These are phyloP conservation scores for Asterophora lycoperdoides DNA, from an alignment of 768 basidiomycete genomes.

Conservation along the genomic window DNA sequence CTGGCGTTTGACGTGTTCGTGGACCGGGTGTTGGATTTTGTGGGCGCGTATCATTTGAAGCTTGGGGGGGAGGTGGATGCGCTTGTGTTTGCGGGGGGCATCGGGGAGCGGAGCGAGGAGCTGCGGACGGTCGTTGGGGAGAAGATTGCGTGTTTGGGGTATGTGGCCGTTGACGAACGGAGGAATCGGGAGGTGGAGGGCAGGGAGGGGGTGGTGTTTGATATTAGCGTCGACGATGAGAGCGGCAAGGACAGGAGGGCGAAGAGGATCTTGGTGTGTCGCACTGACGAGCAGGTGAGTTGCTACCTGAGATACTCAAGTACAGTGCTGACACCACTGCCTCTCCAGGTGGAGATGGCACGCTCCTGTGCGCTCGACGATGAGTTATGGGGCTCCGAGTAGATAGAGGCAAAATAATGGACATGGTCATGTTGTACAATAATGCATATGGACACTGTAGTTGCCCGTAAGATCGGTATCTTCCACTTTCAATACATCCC, in stretches of 20 bases:
- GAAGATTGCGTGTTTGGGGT: constrained; percentile 59
- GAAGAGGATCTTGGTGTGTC: constrained; percentile 51
- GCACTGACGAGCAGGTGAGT: constrained; percentile 61
- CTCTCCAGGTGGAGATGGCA: constrained; percentile 31
- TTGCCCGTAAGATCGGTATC: not conserved
- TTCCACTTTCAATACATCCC: too few relatives aligned
- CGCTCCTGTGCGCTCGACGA: constrained; percentile 30
- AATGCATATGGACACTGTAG: not conserved
- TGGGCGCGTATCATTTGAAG: constrained; percentile 75
- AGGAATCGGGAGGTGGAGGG: constrained; percentile 43
- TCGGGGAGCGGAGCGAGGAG: constrained; percentile 70
- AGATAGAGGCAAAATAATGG: not conserved
- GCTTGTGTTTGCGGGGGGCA: constrained; percentile 82
- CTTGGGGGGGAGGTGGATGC: constrained; percentile 68
- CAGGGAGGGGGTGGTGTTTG: constrained; percentile 41
- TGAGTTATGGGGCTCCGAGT: constrained; percentile 20
- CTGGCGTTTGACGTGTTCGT: constrained; percentile 78
- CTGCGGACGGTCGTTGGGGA: constrained; percentile 56
- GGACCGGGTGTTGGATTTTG: constrained; percentile 68
- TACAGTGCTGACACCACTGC: too few relatives aligned
- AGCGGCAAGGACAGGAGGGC: constrained; percentile 9
- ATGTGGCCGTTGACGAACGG: constrained; percentile 40
- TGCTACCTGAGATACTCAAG: too few relatives aligned
- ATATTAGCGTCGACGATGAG: constrained; percentile 35
- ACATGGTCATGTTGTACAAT: too few relatives aligned